phyloP scores from a whole-genome alignment of 148 eudicot genomes.

The Fagopyrum homotropicum region DNA sequence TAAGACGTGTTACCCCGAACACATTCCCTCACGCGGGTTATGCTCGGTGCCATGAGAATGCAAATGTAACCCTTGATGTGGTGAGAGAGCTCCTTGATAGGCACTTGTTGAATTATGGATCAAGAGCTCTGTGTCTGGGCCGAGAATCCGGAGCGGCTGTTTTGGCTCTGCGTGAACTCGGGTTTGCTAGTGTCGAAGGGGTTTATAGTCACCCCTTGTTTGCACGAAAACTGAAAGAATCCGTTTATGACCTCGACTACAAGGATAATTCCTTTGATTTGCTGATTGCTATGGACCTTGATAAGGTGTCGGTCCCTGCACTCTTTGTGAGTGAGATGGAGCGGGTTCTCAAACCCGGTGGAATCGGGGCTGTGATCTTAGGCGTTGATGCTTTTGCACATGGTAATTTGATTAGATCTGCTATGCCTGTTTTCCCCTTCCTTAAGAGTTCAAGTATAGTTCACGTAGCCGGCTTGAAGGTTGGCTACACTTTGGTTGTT shows the following conservation, averaged over 20 bases:
- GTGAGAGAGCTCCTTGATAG: slow-evolving; percentile 52
- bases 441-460: slow-evolving; percentile 52
- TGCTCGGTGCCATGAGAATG: slow-evolving; percentile 24
- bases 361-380: slow-evolving; percentile 62
- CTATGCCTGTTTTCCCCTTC: slow-evolving; percentile 48
- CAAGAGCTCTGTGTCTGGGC: slow-evolving; percentile 65
- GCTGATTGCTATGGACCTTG: slow-evolving; percentile 61
- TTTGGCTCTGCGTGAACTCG: slow-evolving; percentile 38
- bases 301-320: slow-evolving; percentile 64
- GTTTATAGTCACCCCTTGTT: slow-evolving; percentile 54
- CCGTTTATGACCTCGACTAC: slow-evolving; percentile 46
- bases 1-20: slow-evolving; percentile 27
- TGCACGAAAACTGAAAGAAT: slow-evolving; percentile 43
- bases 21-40: slow-evolving; percentile 22
- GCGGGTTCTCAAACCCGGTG: slow-evolving; percentile 76
- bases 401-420: slow-evolving; percentile 51
- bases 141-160: slow-evolving; percentile 44
- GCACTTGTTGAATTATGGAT: slow-evolving; percentile 41
- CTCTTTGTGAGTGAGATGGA: slow-evolving; percentile 72
- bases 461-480: slow-evolving; percentile 38
- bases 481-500: slow-evolving; percentile 38
- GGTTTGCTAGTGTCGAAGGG: slow-evolving; percentile 42
- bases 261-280: slow-evolving; percentile 51
- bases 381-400: slow-evolving; percentile 30
- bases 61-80: slow-evolving; percentile 47